Base-by-base conservation (phyloP, 129 eudicot species). In the Ambrosia trifida region DNA sequence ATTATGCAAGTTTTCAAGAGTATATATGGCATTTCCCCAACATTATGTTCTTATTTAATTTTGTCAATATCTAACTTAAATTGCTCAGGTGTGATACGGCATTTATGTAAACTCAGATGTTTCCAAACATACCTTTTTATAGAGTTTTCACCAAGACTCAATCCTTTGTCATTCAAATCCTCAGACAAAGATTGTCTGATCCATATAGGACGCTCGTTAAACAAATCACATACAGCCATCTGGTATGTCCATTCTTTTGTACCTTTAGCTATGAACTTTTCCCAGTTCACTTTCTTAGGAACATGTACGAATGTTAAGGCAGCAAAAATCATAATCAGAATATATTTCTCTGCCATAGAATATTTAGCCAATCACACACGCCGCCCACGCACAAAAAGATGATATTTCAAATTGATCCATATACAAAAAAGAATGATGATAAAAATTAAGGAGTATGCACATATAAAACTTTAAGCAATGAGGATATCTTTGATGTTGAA, bases 131-230 rank as follows among this genome's bases (percentile, higher is more conserved):
- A 92, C 98, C 95, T 94, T 72, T 78, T 84, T 30, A 89, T 80
- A 72, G 36, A 46, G 68, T 72, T 66, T 45, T 33, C 66, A 44
- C 79, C 83, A 57, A 87, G 13, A 49, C 66, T 66, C 51, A 85
- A 74, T 66, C 96, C 97, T 73, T 70, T 80, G 70, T 70, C 70
- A 71, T 65, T 76, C 79, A 94, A 87, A 35, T 81, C 86, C 64
- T 87, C 98, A 69, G 78, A 64, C 20, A 89, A 58, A 52, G 96
- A 85, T 30, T 79, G 45, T 79, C 81, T 87, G 50, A 83, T 78
- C 98, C 98, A 89, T 82, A 94, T 69, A 56, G 96, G 90, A n/a
- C 85, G 91, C 76, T 94, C 93, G 7, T 94, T 90, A 79, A 94
- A 89, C 85, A 86, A 60, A 38, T 89, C 76, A 74, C 87, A 94